Base-by-base conservation (phyloP, 2,329 filamentous ascomycete species). In the Aschersonia sp. region DNA sequence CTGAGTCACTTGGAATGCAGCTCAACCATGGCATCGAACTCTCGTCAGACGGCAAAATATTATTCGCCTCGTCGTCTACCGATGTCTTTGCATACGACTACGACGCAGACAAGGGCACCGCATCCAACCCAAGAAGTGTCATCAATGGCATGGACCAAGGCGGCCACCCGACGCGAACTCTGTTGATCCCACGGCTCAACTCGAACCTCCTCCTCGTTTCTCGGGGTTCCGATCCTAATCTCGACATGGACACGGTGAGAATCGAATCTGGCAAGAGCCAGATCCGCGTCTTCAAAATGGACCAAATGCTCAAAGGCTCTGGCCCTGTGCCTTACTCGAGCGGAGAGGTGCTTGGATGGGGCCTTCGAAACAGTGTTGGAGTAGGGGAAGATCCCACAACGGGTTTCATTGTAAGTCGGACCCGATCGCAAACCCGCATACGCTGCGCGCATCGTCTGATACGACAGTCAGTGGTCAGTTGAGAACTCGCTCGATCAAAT, bases 341-440 rank as follows among this genome's bases (percentile, higher is more conserved):
- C 12, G 72, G 72, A 10, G 54, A 54, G 6, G 53, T 70, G 4
- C 57, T 75, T 5, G 73, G 79, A 12, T 85, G 81, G 80, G 82
- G 83, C 14, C 67, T 87, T 30, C 70, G 82, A 31, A 87, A 87
- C 60, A 78, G 76, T 4, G 81, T 85, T 4, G 82, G 82, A 11
- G 63, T 86, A 4, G 79, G 69, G 31, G 79, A 83, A 59, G 68
- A 83, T 49, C 69, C 66, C 4, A 49, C 57, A 6, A 68, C 68
- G 2, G 70, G 73, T 5, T 63, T 66, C 22, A 66, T 76, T 46
- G 57, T 59, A 51, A 46, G 56, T 49, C 39, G 9, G 6, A 7
- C 40, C 9, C 10, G 9, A 42, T n/a, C 7, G 10, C 40, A 12
- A 11, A 7, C 7, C 10, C 14, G 14, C 7, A 42, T 42, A n/a